Conservation (phyloP, 2,329 filamentous ascomycete species). For the Hypoxylon sp. region DNA sequence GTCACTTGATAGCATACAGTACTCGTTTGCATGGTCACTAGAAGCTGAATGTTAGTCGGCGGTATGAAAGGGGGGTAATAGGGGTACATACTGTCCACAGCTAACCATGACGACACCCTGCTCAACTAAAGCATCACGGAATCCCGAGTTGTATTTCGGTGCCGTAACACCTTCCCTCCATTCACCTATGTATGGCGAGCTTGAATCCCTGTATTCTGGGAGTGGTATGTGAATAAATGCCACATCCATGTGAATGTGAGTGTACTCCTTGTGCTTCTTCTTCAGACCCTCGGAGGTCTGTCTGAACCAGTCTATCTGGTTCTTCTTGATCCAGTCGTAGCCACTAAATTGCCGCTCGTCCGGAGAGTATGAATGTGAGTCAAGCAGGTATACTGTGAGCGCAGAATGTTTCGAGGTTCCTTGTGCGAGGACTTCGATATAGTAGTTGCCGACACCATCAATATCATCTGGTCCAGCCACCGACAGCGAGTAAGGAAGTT, state of each 20-base stretch:
- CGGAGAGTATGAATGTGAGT: slow-evolving; percentile 91
- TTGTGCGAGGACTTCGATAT: slow-evolving; percentile 87
- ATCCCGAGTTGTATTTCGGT: slow-evolving; percentile 90
- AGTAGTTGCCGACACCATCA: slow-evolving; percentile 94
- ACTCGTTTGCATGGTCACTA: slow-evolving; percentile 96
- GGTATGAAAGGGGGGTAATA: neutral
- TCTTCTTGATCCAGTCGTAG: slow-evolving; percentile 97
- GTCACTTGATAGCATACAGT: slow-evolving; percentile 79
- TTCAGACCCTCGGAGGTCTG: slow-evolving; percentile 79
- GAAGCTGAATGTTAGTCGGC: slow-evolving; percentile 40
- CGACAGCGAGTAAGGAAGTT: slow-evolving; percentile 90
- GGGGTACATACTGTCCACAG: slow-evolving; percentile 82
- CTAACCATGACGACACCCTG: slow-evolving; percentile 88
- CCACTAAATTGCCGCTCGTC: slow-evolving; percentile 90
- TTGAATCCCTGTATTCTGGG: slow-evolving; percentile 80
- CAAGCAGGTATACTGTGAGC: slow-evolving; percentile 92
- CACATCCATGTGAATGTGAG: slow-evolving; percentile 92
- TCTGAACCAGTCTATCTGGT: slow-evolving; percentile 95
- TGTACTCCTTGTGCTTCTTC: slow-evolving; percentile 84
- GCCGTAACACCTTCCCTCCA: slow-evolving; percentile 89
- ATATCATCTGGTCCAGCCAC: slow-evolving; percentile 83
- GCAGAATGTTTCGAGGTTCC: slow-evolving; percentile 86
- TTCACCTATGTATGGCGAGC: slow-evolving; percentile 73
- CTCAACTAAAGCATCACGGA: slow-evolving; percentile 88
- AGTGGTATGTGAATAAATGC: slow-evolving; percentile 98